Conservation (phyloP, 2,329 filamentous ascomycete genomes). For the Trichoderma sp. region DNA sequence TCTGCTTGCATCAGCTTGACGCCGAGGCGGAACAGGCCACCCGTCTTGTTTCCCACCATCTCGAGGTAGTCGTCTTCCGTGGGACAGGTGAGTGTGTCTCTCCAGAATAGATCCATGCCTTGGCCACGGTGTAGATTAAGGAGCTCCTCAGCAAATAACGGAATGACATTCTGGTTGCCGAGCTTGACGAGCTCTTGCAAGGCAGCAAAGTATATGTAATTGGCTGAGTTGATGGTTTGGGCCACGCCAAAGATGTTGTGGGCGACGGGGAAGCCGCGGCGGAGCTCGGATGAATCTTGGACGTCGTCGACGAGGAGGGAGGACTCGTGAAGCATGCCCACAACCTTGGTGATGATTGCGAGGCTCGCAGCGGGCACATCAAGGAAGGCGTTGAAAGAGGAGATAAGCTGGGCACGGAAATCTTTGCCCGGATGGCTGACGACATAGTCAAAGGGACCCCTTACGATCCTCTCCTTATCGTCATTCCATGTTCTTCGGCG, state of each 20-base stretch:
- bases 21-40: conserved; percentile 80
- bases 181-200: conserved; percentile 75
- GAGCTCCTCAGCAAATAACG: conserved; percentile 80
- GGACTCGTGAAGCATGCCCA: conserved; percentile 85
- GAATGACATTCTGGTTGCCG: conserved; percentile 66
- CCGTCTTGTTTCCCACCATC: conserved; percentile 92
- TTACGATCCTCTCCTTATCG: conserved; percentile 76
- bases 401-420: conserved; percentile 78
- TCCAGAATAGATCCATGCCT: conserved; percentile 91
- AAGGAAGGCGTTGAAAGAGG: conserved; percentile 80
- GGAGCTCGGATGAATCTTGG: conserved; percentile 76
- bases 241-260: conserved; percentile 84
- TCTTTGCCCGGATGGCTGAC: conserved; percentile 81
- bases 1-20: conserved; percentile 89
- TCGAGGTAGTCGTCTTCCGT: conserved; percentile 90
- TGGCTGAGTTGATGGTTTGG: conserved; percentile 88
- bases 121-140: conserved; percentile 84
- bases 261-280: conserved; percentile 79
- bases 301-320: conserved; percentile 87
- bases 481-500: conserved; percentile 64
- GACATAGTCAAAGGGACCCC: conserved; percentile 81
- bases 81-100: conserved; percentile 80
- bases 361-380: conserved; percentile 72
- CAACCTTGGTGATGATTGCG: conserved; percentile 74
- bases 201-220: conserved; percentile 85